A percentile compares a stretch with the other conserved stretches of the same genome.
phyloP scores from a whole-genome alignment of 2,329 filamentous ascomycete species.

The Mycocentrospora acerina region DNA sequence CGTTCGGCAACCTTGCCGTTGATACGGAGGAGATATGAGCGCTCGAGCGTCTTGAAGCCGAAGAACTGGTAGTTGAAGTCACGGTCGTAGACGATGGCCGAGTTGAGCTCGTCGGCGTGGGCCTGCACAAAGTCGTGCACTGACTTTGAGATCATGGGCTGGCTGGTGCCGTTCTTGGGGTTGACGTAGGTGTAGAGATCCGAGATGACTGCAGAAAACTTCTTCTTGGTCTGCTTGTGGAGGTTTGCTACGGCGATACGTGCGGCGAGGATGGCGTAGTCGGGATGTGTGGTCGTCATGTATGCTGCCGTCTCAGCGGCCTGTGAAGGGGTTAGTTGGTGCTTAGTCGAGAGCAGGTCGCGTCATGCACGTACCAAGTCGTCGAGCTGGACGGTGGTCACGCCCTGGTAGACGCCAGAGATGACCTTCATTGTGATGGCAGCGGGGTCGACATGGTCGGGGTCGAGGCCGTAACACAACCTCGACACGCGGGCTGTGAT shows the following conservation, averaged over 20 bases:
- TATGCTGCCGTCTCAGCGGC: slow-evolving; percentile 98
- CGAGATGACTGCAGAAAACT: slow-evolving; percentile 92
- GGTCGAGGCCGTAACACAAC: slow-evolving; percentile 95
- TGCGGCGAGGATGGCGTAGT: slow-evolving; percentile 97
- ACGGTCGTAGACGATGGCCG: slow-evolving; percentile 97
- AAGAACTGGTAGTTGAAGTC: slow-evolving; percentile 99
- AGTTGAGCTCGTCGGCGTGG: slow-evolving; percentile 96
- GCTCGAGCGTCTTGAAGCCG: slow-evolving; percentile 98
- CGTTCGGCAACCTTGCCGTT: slow-evolving; percentile 95
- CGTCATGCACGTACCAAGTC: slow-evolving; percentile 71
- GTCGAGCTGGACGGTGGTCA: slow-evolving; percentile 93
- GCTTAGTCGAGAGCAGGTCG: slow-evolving; percentile 12
- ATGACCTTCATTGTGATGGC: slow-evolving; percentile 99
- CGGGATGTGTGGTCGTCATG: slow-evolving; percentile 99
- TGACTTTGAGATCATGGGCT: slow-evolving; percentile 92
- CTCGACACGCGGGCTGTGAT: slow-evolving; percentile 98
- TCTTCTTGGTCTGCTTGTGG: slow-evolving; percentile 99
- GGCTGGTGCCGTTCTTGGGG: slow-evolving; percentile 78
- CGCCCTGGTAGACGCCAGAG: slow-evolving; percentile 97
- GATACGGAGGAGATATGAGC: slow-evolving; percentile 94
- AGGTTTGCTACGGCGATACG: slow-evolving; percentile 99
- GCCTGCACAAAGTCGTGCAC: slow-evolving; percentile 94
- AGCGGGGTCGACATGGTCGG: slow-evolving; percentile 93
- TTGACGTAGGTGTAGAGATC: slow-evolving; percentile 97
- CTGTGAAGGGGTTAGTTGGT: slow-evolving; percentile 54